Evolutionary conservation across 257 asterid genomes (phyloP).

Genomic region (Voacanga thouarsii): DNA sequence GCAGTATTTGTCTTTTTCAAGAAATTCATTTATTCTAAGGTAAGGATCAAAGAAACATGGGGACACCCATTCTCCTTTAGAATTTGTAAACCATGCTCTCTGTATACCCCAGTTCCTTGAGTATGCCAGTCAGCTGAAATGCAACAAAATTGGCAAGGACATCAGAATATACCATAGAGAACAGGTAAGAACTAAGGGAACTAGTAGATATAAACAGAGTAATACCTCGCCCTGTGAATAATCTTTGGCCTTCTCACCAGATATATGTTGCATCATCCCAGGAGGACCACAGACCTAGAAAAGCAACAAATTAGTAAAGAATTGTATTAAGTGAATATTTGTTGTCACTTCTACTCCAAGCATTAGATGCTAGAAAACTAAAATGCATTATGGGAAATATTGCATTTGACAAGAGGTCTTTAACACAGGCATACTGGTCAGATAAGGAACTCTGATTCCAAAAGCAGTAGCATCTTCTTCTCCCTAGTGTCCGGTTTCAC

Average conservation of each 20-base stretch:
- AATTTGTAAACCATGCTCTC: constrained; percentile 89
- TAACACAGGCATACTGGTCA: not conserved
- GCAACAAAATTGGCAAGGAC: constrained; percentile 5
- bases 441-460: not conserved
- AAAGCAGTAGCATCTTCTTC: not conserved
- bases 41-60: constrained; percentile 1
- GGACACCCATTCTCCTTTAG: constrained; percentile 25
- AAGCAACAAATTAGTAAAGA: constrained; percentile 17
- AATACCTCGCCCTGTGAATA: constrained; percentile 89
- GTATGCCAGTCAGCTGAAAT: constrained; percentile 72
- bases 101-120: constrained; percentile 72
- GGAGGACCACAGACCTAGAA: constrained; percentile 97
- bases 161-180: not conserved
- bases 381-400: not conserved
- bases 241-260: constrained; percentile 86
- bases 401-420: not conserved
- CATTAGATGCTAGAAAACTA: not conserved
- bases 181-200: constrained; percentile 3
- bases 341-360: constrained; percentile 1
- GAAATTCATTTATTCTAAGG: constrained; percentile 15
- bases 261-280: constrained; percentile 84
- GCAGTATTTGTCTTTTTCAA: not conserved
- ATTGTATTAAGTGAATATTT: not conserved
- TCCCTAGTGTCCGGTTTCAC: not conserved
- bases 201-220: not conserved